Evolutionary conservation across 2,329 filamentous ascomycete species (phyloP).

Genomic region (Penicillium sp.): DNA sequence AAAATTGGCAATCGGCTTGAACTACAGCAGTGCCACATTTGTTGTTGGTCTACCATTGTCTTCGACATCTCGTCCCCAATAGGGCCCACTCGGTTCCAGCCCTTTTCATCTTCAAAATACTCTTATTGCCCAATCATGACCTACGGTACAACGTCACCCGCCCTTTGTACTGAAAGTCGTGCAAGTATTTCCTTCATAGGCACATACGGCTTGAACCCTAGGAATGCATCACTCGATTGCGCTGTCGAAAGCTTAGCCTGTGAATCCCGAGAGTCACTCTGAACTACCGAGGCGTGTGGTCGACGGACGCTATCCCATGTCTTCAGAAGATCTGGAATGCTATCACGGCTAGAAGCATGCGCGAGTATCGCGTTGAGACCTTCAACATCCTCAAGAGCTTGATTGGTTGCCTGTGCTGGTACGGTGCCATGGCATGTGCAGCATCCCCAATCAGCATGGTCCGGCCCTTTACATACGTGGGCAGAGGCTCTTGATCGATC

Average conservation of each 20-base stretch:
- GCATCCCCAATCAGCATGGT: constrained; percentile 23
- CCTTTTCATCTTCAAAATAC: neutral
- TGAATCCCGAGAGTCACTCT: neutral
- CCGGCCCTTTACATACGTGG: constrained; percentile 16
- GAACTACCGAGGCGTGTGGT: neutral
- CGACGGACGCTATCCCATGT: neutral
- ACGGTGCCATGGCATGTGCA: constrained; percentile 22
- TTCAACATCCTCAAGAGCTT: constrained; percentile 39
- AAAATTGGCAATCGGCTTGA: no score
- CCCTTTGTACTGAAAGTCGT: neutral
- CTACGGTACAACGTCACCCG: neutral
- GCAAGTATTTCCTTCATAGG: neutral
- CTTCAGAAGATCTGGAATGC: neutral
- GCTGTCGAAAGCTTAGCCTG: neutral
- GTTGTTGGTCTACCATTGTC: no score
- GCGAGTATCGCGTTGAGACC: constrained; percentile 32
- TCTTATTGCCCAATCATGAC: neutral
- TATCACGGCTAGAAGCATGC: neutral
- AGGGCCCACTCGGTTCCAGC: neutral
- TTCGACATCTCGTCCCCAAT: no score
- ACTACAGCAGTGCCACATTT: no score
- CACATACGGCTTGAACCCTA: neutral
- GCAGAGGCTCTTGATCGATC: neutral
- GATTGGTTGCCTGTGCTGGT: constrained; percentile 43
- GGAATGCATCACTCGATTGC: neutral